These are phyloP conservation scores for Triadica sebifera DNA, from an alignment of 345 rosid genomes.

Conservation along the genomic window DNA sequence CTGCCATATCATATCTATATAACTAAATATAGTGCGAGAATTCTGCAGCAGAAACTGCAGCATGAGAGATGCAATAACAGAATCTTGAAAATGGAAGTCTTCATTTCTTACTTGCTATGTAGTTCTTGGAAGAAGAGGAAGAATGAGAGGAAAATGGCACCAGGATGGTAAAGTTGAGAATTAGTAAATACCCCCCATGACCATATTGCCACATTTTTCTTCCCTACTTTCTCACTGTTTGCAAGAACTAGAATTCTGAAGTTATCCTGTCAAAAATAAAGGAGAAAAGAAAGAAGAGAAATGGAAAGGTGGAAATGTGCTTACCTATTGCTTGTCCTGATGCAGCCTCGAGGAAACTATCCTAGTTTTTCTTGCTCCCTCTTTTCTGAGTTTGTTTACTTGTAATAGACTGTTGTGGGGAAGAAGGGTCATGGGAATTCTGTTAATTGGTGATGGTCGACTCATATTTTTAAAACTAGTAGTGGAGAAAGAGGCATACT, in stretches of 20 bases:
- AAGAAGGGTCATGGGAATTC: conserved; percentile 18
- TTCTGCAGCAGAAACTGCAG: conserved; percentile 18
- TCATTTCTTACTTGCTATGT: not conserved
- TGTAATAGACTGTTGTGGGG: conserved; percentile 13
- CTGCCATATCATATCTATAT: not conserved
- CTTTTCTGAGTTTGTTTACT: conserved; percentile 16
- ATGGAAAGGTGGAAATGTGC: conserved; percentile 4
- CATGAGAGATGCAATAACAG: conserved; percentile 3
- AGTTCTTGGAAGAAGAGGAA: not conserved
- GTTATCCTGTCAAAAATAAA: not conserved
- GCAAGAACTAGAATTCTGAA: not conserved
- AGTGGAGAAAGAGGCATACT: conserved; percentile 42
- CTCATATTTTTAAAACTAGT: conserved; percentile 6
- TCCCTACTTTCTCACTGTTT: not conserved
- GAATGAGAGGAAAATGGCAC: not conserved
- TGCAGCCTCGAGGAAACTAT: conserved; percentile 9
- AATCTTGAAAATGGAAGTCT: conserved; percentile 9
- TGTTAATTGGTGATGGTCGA: conserved; percentile 18
- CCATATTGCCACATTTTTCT: not conserved
- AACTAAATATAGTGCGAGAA: not conserved
- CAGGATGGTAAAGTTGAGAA: not conserved
- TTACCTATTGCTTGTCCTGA: conserved; percentile 17
- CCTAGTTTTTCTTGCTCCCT: not conserved
- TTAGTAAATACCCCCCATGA: not conserved
- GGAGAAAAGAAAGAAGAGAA: not conserved